Base-by-base conservation (phyloP, 306 rosid genomes). In the Herpetospermum pedunculosum region DNA sequence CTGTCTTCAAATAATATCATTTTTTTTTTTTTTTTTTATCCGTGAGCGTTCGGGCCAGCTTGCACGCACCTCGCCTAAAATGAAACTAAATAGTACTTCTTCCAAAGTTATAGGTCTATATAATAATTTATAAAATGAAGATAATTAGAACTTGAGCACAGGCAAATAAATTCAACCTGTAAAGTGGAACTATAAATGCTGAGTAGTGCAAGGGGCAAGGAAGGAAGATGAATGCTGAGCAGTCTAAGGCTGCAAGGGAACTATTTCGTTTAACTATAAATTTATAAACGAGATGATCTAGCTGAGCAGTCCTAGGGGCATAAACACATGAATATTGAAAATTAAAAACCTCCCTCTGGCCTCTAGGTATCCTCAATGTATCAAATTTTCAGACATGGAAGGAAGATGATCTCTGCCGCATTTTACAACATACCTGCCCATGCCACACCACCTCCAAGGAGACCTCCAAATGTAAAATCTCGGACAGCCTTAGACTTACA, bases 351-450 rank as follows among this genome's bases (percentile, higher is more conserved):
- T 19, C 28, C 44, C 55, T 28, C 52, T 44, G 14, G 62, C 59
- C 21, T 40, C 68, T 11, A 1, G 37, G 59, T 52, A 73, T 52
- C 3, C 15, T 23, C 46, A 49, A 54, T 29, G 38, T 21, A 44
- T 1, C 37, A 16, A 50, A 74, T 43, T n/a, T 19, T 32, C 28
- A 13, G 5, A 7, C 60, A 2, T 29, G 41, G 37, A 59, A 30
- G 29, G 25, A 53, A 21, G 49, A 13, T 41, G 15, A 35, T 26
- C 21, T 44, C 19, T 23, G 62, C 35, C 10, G 32, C 21, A 29
- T n/a, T 6, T 15, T 59, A 57, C 41, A 28, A 67, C 79, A 77
- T 65, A 92, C 97, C 93, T 68, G 86, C 62, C 88, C 78, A 86
- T n/a, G 54, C 49, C 40, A 81, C 76, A 59, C 77, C 11, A 59